A percentile compares a stretch with the other conserved stretches of the same genome.
These are phyloP conservation scores for Trichoderma pleuroti DNA, from an alignment of 2,329 filamentous ascomycete species.

Conservation along the genomic window DNA sequence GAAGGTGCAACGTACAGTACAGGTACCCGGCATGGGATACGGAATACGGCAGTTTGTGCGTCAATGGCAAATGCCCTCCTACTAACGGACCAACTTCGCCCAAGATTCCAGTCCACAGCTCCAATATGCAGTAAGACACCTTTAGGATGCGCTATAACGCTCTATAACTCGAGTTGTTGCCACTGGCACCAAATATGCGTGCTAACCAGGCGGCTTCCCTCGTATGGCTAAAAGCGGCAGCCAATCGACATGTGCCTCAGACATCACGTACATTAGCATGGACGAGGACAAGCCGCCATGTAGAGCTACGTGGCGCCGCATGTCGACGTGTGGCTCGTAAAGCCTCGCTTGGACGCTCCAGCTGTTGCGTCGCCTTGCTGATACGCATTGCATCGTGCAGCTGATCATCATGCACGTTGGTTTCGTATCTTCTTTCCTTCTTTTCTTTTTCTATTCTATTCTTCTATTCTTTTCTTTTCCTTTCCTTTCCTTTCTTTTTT, in stretches of 20 bases:
- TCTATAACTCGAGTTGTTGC: not conserved
- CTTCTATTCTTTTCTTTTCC: not conserved
- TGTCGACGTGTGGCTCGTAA: slow-evolving; percentile 13
- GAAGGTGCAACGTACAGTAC: not conserved
- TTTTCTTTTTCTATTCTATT: not conserved
- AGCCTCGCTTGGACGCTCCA: not conserved
- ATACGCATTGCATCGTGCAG: slow-evolving; percentile 9
- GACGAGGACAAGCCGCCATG: not conserved
- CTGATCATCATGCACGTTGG: slow-evolving; percentile 4
- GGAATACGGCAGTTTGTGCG: not conserved
- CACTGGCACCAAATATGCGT: not conserved
- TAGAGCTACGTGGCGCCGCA: slow-evolving; percentile 15
- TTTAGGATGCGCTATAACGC: not conserved
- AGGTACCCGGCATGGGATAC: not conserved
- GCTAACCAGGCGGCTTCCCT: not conserved
- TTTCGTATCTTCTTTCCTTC: not conserved
- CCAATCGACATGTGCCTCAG: slow-evolving; percentile 7
- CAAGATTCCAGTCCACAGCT: not conserved
- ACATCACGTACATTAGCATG: not conserved
- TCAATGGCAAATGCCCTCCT: not conserved
- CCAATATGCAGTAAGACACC: slow-evolving; percentile 1
- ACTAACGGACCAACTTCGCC: not conserved
- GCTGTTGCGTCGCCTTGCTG: not conserved
- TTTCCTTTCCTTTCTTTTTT: not conserved
- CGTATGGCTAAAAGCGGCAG: not conserved